These are phyloP conservation scores for Metschnikowia cubensis DNA, from an alignment of 805 yeast species.

Conservation along the genomic window DNA sequence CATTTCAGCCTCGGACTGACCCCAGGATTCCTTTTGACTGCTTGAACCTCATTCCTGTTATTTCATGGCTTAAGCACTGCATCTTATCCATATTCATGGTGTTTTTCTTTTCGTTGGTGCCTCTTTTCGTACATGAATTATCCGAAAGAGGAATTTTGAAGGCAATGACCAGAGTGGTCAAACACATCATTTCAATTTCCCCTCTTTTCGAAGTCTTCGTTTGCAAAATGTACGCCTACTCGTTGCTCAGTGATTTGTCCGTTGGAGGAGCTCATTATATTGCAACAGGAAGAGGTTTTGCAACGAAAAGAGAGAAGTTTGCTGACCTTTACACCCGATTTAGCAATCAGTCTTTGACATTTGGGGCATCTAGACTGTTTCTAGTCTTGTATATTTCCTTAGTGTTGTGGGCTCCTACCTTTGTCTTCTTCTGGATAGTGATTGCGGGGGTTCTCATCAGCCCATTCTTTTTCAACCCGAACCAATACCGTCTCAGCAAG, in stretches of 20 bases:
- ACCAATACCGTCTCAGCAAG: constrained; percentile 94
- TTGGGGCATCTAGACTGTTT: constrained; percentile 45
- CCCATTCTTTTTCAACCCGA: constrained; percentile 95
- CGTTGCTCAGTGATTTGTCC: constrained; percentile 65
- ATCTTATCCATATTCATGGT: constrained; percentile 78
- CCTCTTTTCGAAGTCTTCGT: constrained; percentile 83
- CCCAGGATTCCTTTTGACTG: constrained; percentile 64
- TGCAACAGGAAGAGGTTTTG: constrained; percentile 84
- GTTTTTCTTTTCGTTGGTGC: constrained; percentile 75
- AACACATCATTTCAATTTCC: constrained; percentile 66
- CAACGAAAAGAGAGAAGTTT: constrained; percentile 75
- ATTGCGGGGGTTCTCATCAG: constrained; percentile 82
- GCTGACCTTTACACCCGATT: constrained; percentile 70
- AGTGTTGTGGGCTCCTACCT: constrained; percentile 87
- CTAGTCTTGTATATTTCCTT: constrained; percentile 26
- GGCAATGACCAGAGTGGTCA: constrained; percentile 63
- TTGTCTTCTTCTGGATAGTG: constrained; percentile 97
- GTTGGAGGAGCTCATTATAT: constrained; percentile 87
- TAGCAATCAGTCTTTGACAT: constrained; percentile 73
- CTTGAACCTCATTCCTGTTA: constrained; percentile 66
- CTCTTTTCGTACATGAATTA: constrained; percentile 73
- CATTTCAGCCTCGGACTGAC: constrained; percentile 64
- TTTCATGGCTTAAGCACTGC: constrained; percentile 80
- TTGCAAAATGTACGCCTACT: constrained; percentile 72
- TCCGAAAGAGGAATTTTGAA: constrained; percentile 80